Percentiles rank a stretch among this genome's conserved stretches.
phyloP scores from a whole-genome alignment of 768 basidiomycete genomes.

The Lentinula boryana region DNA sequence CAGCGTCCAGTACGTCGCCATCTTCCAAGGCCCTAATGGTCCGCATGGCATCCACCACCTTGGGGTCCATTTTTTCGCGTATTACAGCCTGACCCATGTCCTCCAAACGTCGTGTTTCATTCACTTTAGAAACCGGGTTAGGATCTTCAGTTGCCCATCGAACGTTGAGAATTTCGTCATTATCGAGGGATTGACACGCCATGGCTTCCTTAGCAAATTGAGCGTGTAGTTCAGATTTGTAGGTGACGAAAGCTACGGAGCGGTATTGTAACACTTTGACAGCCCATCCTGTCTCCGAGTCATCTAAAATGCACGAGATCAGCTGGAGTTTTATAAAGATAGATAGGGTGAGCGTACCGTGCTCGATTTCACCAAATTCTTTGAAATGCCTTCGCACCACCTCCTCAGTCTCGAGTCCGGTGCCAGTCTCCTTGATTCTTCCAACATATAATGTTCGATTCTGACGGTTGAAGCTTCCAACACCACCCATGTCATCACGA shows the following conservation, averaged over 20 bases:
- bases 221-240: conserved; percentile 76
- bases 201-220: conserved; percentile 98
- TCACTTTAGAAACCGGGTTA: conserved; percentile 84
- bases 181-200: conserved; percentile 96
- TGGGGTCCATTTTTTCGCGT: conserved; percentile 75
- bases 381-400: conserved; percentile 88
- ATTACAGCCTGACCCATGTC: conserved; percentile 86
- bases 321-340: not conserved
- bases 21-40: conserved; percentile 87
- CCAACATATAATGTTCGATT: conserved; percentile 96
- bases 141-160: conserved; percentile 99
- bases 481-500: conserved; percentile 99
- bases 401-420: conserved; percentile 86
- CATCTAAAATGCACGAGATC: conserved; percentile 10
- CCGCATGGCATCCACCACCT: conserved; percentile 85
- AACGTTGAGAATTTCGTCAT: conserved; percentile 96
- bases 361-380: conserved; percentile 93
- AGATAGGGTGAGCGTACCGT: conserved; percentile 50
- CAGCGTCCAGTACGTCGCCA: conserved; percentile 46
- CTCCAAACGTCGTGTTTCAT: conserved; percentile 79
- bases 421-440: conserved; percentile 87
- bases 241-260: conserved; percentile 96
- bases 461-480: conserved; percentile 90
- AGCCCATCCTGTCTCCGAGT: conserved; percentile 26
- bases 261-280: conserved; percentile 92